Evolutionary conservation across 495 filamentous ascomycete genomes (phyloP).

Genomic region (Trichoderma gamsii): DNA sequence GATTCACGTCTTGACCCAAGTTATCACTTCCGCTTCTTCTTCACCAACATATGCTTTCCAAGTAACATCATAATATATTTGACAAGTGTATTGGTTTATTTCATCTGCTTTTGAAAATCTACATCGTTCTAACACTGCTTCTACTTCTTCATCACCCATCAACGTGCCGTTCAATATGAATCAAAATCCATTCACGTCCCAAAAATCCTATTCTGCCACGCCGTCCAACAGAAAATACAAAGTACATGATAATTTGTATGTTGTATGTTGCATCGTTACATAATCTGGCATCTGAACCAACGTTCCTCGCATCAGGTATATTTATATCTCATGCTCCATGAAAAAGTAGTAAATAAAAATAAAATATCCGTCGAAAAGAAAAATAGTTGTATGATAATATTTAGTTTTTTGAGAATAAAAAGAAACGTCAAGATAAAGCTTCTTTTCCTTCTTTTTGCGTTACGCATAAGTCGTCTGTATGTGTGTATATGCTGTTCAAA

Average conservation of each 20-base stretch:
- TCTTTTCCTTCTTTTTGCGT: background rate
- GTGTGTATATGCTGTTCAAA: background rate
- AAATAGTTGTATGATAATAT: background rate
- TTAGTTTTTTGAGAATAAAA: slow-evolving; percentile 2
- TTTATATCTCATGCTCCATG: background rate
- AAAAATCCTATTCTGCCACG: too few relatives aligned
- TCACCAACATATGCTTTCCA: too few relatives aligned
- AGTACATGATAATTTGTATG: background rate
- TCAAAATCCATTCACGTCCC: background rate
- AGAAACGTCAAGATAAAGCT: slow-evolving; percentile 14
- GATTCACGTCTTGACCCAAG: too few relatives aligned
- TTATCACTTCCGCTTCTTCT: too few relatives aligned
- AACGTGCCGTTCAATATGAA: background rate
- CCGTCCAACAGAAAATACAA: background rate
- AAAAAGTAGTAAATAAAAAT: background rate
- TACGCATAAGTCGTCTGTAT: slow-evolving; percentile 13
- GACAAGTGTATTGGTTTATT: background rate
- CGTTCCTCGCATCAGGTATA: background rate
- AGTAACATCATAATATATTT: background rate
- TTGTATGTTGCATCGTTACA: background rate
- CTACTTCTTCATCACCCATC: background rate
- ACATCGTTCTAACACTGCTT: background rate
- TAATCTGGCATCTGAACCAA: background rate
- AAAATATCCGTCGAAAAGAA: background rate
- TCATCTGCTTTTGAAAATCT: background rate